Evolutionary conservation across 2,329 filamentous ascomycete species (phyloP).

Genomic region (Juglanconis juglandina): DNA sequence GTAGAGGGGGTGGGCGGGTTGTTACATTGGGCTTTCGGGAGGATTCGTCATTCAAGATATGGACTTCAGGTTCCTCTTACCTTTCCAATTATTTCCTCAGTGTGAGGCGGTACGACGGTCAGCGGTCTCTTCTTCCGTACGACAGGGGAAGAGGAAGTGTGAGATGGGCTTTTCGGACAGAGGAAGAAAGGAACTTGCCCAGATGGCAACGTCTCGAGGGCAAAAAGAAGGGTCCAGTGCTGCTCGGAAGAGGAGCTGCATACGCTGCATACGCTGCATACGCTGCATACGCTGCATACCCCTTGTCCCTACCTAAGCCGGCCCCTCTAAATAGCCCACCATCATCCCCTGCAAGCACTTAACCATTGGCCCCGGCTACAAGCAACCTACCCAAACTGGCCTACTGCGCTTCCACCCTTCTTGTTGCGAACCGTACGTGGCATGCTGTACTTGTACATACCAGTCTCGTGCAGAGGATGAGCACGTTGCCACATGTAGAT

Average conservation of each 20-base stretch:
- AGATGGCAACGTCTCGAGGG: neutral
- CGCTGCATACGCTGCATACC: neutral
- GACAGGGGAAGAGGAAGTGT: neutral
- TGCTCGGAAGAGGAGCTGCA: constrained; percentile 4
- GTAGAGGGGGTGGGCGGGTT: no score
- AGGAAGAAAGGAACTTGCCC: neutral
- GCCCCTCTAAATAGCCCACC: neutral
- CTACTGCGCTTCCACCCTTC: neutral
- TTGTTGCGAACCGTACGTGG: neutral
- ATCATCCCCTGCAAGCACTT: neutral
- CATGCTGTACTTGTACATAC: neutral
- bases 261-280: neutral
- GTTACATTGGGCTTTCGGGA: no score
- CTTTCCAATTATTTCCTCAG: no score
- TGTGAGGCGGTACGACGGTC: no score
- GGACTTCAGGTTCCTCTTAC: no score
- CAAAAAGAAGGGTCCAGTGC: constrained; percentile 15
- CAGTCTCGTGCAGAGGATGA: neutral
- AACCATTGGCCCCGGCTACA: neutral
- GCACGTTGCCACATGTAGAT: neutral
- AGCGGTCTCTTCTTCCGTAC: no score
- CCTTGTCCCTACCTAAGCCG: neutral
- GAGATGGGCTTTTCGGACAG: neutral
- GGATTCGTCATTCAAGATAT: no score
- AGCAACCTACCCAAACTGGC: neutral